Evolutionary conservation across 2,329 filamentous ascomycete species (phyloP).

Genomic region (Fusarium vanettenii): DNA sequence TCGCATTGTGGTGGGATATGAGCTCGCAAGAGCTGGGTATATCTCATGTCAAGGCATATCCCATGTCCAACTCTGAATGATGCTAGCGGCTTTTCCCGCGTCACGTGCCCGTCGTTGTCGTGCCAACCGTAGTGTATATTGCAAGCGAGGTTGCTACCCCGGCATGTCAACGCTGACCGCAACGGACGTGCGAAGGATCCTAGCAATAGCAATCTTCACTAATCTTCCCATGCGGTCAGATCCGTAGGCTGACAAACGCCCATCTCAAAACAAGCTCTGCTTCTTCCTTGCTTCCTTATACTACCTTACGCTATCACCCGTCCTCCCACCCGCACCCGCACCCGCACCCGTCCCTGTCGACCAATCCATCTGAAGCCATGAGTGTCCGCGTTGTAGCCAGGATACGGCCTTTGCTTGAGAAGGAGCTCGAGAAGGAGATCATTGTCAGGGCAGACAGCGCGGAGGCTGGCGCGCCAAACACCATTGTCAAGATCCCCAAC

Average conservation of each 20-base stretch:
- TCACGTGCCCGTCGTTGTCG: slow-evolving; percentile 43
- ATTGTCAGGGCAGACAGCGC: slow-evolving; percentile 79
- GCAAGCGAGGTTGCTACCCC: background rate
- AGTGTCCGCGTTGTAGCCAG: slow-evolving; percentile 89
- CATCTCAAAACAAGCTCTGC: slow-evolving; percentile 22
- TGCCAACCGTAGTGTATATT: slow-evolving; percentile 35
- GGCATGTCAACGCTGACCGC: background rate
- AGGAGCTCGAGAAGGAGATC: slow-evolving; percentile 87
- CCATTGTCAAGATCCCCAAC: slow-evolving; percentile 87
- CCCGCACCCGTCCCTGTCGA: slow-evolving; percentile 4
- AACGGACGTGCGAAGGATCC: background rate
- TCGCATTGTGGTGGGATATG: slow-evolving; percentile 53
- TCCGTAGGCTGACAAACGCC: slow-evolving; percentile 43
- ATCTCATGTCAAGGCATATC: slow-evolving; percentile 18
- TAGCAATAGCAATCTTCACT: slow-evolving; percentile 21
- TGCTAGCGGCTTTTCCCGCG: slow-evolving; percentile 49
- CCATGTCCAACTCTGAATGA: slow-evolving; percentile 30
- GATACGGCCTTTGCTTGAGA: slow-evolving; percentile 87
- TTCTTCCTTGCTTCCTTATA: slow-evolving; percentile 10
- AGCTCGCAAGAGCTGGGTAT: slow-evolving; percentile 34
- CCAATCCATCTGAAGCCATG: slow-evolving; percentile 49
- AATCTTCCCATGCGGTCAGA: slow-evolving; percentile 34
- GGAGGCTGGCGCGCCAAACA: slow-evolving; percentile 70
- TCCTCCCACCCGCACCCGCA: background rate
- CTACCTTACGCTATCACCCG: slow-evolving; percentile 9